Evolutionary conservation across 352 stramenopile species (phyloP), one percentile per base, ranked within the genome.

Genomic region (Globisporangium ultimum): DNA sequence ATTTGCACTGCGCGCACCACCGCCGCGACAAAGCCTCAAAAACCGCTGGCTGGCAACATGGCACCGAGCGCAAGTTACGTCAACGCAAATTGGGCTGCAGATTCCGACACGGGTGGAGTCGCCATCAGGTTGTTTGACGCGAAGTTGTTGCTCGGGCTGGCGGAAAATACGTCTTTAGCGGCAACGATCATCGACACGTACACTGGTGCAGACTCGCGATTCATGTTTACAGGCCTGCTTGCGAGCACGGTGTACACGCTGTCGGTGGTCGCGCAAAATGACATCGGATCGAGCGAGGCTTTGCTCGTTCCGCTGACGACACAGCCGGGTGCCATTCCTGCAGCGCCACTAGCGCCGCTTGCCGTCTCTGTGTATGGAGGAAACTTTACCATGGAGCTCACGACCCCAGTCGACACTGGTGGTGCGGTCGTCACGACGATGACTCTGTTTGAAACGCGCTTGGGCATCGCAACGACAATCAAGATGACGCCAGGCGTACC

Each of bases 321-420:
- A 0, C 55, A 61, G 0, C 2, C 43, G 6, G 34, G 61, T 13
- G 54, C 58, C 0, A 20, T 65, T 2, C 77, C 81, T 0, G 69
- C 61, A 10, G 48, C 50, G 1, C 75, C 77, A 14, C 38, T 49
- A 1, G 57, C n/a, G n/a, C n/a, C 52, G 0, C 28, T 73, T 1
- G 63, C 64, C 2, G 36, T 76, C 15, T 65, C 53, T 8, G 60
- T 86, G 24, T 87, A 74, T 62, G 81, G 81, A 15, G 78, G 78
- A 1, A 91, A 83, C 41, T 72, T 88, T n/a, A 89, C 77, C 5
- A 56, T 89, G 13, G 58, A 82, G 53, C 20, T 88, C 0, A 42
- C 58, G 0, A 22, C 59, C 14, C 77, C 81, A 11, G 1, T 72
- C 0, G 70, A 83, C n/a, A 78, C 73, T 0, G 81, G 81, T 36